phyloP scores from a whole-genome alignment of 495 filamentous ascomycete genomes.

The Penicillium atrosanguineum region DNA sequence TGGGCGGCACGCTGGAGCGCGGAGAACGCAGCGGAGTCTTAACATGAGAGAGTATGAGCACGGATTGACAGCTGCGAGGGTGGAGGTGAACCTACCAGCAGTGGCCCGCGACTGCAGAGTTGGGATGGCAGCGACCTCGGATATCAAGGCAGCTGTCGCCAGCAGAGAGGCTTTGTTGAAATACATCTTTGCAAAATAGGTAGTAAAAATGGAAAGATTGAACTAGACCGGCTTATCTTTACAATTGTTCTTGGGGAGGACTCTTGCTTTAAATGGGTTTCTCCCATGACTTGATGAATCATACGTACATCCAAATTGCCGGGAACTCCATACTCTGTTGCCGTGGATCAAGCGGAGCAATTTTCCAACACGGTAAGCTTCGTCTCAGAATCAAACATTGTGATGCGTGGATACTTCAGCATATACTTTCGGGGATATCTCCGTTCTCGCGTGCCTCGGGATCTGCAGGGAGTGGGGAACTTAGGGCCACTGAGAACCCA shows the following conservation, averaged over 20 bases:
- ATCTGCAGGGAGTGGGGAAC: conserved; percentile 1
- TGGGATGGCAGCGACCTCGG: conserved; percentile 15
- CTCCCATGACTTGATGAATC: too few relatives aligned
- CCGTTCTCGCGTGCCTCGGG: not conserved
- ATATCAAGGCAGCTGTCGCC: conserved; percentile 5
- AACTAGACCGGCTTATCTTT: not conserved
- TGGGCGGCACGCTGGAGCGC: conserved; percentile 30
- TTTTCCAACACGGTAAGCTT: not conserved
- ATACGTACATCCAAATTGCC: not conserved
- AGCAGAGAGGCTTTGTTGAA: conserved; percentile 6
- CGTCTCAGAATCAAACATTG: not conserved
- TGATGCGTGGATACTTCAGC: not conserved
- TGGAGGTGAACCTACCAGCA: conserved; percentile 8
- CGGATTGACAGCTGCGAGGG: not conserved
- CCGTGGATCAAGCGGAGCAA: not conserved
- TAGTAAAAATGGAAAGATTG: not conserved
- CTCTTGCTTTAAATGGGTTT: too few relatives aligned
- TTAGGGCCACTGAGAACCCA: not conserved
- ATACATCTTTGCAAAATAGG: conserved; percentile 8
- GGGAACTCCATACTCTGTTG: not conserved
- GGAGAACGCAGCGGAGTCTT: conserved; percentile 24
- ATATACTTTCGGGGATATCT: conserved; percentile 1
- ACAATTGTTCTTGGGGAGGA: too few relatives aligned
- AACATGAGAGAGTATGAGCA: not conserved
- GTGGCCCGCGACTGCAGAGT: conserved; percentile 16